Conservation (phyloP, 768 basidiomycete genomes). For the Sporobolomyces pararoseus region DNA sequence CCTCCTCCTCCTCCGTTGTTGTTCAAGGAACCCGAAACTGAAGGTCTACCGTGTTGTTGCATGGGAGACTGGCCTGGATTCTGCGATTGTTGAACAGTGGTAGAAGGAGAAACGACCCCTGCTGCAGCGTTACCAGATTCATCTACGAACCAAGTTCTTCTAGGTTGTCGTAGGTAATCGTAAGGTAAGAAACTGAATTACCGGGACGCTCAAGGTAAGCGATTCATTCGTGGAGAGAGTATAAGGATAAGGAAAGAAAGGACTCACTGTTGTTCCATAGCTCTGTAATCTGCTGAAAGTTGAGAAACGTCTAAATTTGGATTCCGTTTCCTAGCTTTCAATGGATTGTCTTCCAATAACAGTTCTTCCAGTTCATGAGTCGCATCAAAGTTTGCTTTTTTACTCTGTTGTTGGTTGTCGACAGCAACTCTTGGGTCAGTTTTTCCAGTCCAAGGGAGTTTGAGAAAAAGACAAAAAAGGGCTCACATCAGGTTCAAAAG, state of each 20-base stretch:
- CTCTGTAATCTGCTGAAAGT: conserved; percentile 83
- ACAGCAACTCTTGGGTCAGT: no score
- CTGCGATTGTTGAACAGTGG: background rate
- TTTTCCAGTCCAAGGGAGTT: no score
- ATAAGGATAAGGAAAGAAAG: background rate
- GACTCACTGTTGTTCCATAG: conserved; percentile 93
- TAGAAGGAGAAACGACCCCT: background rate
- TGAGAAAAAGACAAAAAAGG: background rate
- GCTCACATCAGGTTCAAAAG: conserved; percentile 89
- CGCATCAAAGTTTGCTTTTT: conserved; percentile 98
- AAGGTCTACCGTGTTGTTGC: background rate
- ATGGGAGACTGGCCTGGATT: no score
- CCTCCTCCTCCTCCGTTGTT: no score
- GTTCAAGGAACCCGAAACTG: no score
- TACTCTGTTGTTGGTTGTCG: conserved; percentile 59
- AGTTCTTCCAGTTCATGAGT: conserved; percentile 97
- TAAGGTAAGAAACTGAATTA: conserved; percentile 37
- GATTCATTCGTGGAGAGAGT: background rate
- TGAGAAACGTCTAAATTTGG: conserved; percentile 80
- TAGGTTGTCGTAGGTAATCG: conserved; percentile 33
- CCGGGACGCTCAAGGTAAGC: no score
- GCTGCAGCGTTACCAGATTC: background rate
- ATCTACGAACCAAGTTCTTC: conserved; percentile 35
- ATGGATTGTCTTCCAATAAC: conserved; percentile 88
- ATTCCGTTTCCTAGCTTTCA: conserved; percentile 90